Base-by-base conservation (phyloP, 495 filamentous ascomycete genomes). In the Xylaria acuta region DNA sequence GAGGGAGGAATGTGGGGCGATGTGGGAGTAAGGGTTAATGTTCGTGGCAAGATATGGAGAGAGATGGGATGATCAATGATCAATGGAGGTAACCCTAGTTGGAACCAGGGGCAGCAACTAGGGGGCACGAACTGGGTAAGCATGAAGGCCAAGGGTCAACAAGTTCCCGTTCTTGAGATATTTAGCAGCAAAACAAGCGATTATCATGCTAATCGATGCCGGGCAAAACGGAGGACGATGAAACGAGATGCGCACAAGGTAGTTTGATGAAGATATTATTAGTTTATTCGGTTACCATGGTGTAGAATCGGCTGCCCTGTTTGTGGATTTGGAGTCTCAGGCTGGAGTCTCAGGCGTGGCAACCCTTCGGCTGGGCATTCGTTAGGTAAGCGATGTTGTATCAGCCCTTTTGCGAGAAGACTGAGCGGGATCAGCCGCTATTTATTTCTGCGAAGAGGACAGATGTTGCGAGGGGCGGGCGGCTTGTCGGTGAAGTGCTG, bases 61-160 rank as follows among this genome's bases (percentile, higher is more conserved):
- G 64, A 54, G 0, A 32, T 56, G 65, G 49, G 65, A 56, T 67
- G 49, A 67, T 56, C 47, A 43, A 16, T 38, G 43, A 25, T 63
- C n/a, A 63, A n/a, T 34, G 9, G 6, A 47, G 16, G 40, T 34
- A 49, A 32, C 41, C 63, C 25, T 34, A 49, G 63, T 22, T 49
- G 41, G 1, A 34, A n/a, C 25, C 18, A 65, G 38, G 62, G 62
- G 62, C 62, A 47, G 3, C 36, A 7, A 38, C 36, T 38, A 38
- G 36, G n/a, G n/a, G n/a, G n/a, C n/a, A n/a, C 38, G 30, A 64
- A 64, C 60, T 38, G 22, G 64, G 65, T 56, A 56, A 67, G 65
- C 36, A 56, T 18, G n/a, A 11, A 40, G 49, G 49, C 65, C 36
- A 67, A 56, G 65, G 36, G n/a, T 11, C 36, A n/a, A 36, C 36